Evolutionary conservation across 192 early-diverging fungal species (phyloP).

Genomic region (Backusella liffmaniae): DNA sequence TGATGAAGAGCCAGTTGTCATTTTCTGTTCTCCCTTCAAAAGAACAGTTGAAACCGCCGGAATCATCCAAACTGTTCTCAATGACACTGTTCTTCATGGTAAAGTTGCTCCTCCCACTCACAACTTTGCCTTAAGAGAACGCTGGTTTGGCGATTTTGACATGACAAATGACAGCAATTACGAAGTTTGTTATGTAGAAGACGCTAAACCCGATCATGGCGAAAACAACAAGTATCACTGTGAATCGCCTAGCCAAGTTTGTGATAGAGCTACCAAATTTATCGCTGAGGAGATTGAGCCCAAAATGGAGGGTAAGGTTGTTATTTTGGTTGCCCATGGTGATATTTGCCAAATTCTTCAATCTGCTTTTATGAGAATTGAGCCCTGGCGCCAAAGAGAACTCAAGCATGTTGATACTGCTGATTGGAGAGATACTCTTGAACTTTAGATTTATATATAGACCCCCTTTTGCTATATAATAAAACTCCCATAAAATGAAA

Average conservation of each 20-base stretch:
- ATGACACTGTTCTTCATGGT: background rate
- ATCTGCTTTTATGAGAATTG: constrained; percentile 38
- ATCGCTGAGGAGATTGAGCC: constrained; percentile 36
- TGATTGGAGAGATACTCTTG: constrained; percentile 36
- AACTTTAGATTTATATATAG: background rate
- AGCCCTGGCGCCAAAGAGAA: constrained; percentile 45
- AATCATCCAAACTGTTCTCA: constrained; percentile 36
- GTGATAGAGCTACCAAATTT: constrained; percentile 29
- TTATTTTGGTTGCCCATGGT: constrained; percentile 51
- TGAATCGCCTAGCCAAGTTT: constrained; percentile 25
- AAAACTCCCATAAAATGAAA: background rate
- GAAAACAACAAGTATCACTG: constrained; percentile 14
- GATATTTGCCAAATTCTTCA: constrained; percentile 54
- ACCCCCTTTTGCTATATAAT: background rate
- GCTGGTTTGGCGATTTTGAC: constrained; percentile 58
- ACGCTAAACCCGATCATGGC: constrained; percentile 27
- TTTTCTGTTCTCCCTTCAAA: constrained; percentile 53
- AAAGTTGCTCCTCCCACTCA: constrained; percentile 18
- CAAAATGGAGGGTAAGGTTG: constrained; percentile 20
- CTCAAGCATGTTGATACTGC: constrained; percentile 47
- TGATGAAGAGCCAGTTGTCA: constrained; percentile 24
- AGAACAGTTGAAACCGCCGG: constrained; percentile 51
- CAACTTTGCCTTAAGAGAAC: constrained; percentile 45
- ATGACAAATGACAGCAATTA: constrained; percentile 46
- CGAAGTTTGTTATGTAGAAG: constrained; percentile 41